Conservation (phyloP, 345 rosid genomes). For the Sonneratia caseolaris region DNA sequence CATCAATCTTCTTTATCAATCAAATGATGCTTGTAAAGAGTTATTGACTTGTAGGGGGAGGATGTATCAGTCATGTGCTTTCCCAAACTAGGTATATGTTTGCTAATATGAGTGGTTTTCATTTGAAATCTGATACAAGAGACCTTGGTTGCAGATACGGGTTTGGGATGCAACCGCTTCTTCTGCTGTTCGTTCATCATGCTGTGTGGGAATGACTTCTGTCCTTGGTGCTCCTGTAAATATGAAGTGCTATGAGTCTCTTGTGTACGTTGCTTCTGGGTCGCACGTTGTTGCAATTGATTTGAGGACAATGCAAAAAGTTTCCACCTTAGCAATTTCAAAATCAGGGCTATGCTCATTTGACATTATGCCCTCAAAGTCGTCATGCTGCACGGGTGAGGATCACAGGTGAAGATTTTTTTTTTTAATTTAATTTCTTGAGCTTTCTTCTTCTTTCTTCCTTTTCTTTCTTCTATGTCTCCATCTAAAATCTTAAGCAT, state of each 20-base stretch:
- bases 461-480: background rate
- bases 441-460: background rate
- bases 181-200: constrained; percentile 43
- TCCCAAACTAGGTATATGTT: background rate
- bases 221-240: constrained; percentile 36
- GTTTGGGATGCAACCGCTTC: constrained; percentile 57
- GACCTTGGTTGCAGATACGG: constrained; percentile 30
- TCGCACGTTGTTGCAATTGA: constrained; percentile 41
- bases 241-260: constrained; percentile 48
- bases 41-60: background rate
- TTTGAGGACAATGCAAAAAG: constrained; percentile 61
- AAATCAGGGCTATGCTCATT: constrained; percentile 34
- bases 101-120: background rate
- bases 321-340: constrained; percentile 22
- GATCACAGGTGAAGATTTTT: constrained; percentile 36
- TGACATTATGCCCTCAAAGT: constrained; percentile 36
- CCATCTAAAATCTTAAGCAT: background rate
- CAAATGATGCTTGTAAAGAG: background rate
- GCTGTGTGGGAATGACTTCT: constrained; percentile 59
- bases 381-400: constrained; percentile 48
- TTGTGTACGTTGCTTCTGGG: constrained; percentile 62
- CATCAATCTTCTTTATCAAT: background rate
- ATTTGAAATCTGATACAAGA: background rate
- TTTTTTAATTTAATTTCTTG: background rate
- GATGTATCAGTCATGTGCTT: background rate